Conservation (phyloP, 2,329 filamentous ascomycete genomes). For the Fusarium brevicatenulatum region DNA sequence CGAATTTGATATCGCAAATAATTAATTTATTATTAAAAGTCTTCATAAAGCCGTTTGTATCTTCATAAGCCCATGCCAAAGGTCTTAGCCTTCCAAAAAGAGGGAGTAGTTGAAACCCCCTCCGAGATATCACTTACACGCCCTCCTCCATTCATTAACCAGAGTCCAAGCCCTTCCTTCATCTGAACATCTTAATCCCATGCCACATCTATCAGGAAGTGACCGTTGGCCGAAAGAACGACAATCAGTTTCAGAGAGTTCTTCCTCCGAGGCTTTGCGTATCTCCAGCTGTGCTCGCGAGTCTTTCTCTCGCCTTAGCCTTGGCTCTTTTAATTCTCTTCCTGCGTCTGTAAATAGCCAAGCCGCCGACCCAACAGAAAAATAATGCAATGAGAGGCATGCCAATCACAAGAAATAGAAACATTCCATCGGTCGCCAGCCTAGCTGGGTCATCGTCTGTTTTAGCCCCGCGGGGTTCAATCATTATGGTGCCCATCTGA, state of each 20-base stretch:
- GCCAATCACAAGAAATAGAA: neutral
- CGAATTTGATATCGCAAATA: neutral
- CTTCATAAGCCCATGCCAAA: accelerated
- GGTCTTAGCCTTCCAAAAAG: accelerated
- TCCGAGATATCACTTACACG: neutral
- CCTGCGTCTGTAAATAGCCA: neutral
- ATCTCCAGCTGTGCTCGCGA: neutral
- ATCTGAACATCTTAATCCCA: neutral
- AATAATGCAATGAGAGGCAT: neutral
- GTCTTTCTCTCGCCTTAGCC: neutral
- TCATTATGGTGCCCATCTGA: neutral
- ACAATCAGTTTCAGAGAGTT: neutral
- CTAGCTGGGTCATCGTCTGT: neutral
- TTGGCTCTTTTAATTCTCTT: neutral
- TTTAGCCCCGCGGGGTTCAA: neutral
- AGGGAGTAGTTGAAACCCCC: neutral
- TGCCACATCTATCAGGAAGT: no score
- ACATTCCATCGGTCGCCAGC: neutral
- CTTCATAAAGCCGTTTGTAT: neutral
- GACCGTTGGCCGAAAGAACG: accelerated
- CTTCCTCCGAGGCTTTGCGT: neutral
- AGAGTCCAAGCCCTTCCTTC: neutral
- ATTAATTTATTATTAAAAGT: neutral
- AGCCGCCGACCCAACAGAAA: neutral
- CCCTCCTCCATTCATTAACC: neutral